Conservation (phyloP, 305 asterid species). For the Striga hermonthica region DNA sequence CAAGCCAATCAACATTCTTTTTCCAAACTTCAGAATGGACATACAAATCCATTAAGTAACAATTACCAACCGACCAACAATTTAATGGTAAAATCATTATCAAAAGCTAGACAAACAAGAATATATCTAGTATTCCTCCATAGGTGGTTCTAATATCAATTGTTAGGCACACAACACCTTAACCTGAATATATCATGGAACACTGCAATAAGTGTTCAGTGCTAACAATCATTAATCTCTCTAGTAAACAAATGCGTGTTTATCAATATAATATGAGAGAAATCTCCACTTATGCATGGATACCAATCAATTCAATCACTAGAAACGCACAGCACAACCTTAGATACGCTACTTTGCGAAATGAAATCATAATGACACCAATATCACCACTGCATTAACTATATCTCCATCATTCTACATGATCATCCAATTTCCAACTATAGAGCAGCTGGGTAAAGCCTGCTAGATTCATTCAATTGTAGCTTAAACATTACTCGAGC, state of each 20-base stretch:
- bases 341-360: neutral
- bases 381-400: slow-evolving; percentile 7
- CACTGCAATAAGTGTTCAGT: neutral
- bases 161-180: neutral
- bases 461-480: neutral
- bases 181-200: slow-evolving; percentile 14
- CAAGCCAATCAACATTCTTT: too few species aligned
- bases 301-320: neutral
- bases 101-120: too few species aligned
- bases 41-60: too few species aligned
- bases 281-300: neutral
- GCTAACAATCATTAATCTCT: neutral
- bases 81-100: too few species aligned
- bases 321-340: slow-evolving; percentile 16
- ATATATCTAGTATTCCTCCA: neutral
- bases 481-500: slow-evolving; percentile 18
- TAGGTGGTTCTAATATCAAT: slow-evolving; percentile 1
- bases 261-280: neutral
- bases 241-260: neutral
- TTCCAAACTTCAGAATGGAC: too few species aligned
- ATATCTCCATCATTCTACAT: neutral
- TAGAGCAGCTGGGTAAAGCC: slow-evolving; percentile 15
- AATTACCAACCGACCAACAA: too few species aligned
- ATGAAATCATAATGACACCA: slow-evolving; percentile 6
- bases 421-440: slow-evolving; percentile 4